These are phyloP conservation scores for Salicornia ramosissima DNA, from an alignment of 148 eudicot species.

Conservation along the genomic window DNA sequence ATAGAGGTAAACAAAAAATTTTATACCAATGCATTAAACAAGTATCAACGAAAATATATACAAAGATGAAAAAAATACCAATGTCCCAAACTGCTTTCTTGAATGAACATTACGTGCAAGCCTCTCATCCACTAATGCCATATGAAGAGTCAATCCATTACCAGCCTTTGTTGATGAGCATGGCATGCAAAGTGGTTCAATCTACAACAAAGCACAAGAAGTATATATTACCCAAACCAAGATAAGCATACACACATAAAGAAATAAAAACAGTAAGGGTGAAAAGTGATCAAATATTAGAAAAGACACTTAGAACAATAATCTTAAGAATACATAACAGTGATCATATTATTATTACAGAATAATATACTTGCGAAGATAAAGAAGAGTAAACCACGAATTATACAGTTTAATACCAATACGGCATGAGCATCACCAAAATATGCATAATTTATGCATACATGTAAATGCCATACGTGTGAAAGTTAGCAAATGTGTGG, in stretches of 20 bases:
- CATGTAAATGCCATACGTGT: no score
- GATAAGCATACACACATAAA: slow-evolving; percentile 23
- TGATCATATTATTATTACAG: no score
- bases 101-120: slow-evolving; percentile 28
- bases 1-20: neutral
- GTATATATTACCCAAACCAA: neutral
- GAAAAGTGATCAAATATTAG: neutral
- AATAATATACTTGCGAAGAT: no score
- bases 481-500: no score
- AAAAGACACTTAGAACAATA: no score
- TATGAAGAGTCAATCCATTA: slow-evolving; percentile 29
- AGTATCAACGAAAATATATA: neutral
- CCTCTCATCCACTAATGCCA: slow-evolving; percentile 50
- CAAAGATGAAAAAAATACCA: slow-evolving; percentile 43
- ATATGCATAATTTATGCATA: no score
- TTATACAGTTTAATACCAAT: no score
- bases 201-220: slow-evolving; percentile 24
- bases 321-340: no score
- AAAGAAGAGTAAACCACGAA: no score
- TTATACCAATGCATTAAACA: neutral
- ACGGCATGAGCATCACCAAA: no score
- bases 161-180: slow-evolving; percentile 31
- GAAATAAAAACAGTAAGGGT: neutral
- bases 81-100: slow-evolving; percentile 51
- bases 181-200: slow-evolving; percentile 18